Base-by-base conservation (phyloP, 257 asterid genomes). In the Henckelia pumila region DNA sequence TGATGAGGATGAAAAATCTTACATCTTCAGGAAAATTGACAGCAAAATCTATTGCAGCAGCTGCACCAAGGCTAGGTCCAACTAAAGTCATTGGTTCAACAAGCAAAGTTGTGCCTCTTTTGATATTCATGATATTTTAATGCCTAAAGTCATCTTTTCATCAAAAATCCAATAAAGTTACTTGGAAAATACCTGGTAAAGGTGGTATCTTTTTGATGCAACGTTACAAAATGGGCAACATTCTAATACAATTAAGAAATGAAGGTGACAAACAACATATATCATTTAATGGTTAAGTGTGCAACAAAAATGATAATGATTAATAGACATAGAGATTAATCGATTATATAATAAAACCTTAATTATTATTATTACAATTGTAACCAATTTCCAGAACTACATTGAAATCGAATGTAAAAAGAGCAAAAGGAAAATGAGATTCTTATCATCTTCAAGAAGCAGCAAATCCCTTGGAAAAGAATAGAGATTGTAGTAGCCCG, bases 41-140 rank as follows among this genome's bases (percentile, higher is more conserved):
- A 1, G 95, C 92, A 80, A 89, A 89, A 64, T 89, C 96, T 22
- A 86, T 84, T 19, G 96, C 96, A 67, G 80, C 92, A 8, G 96
- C 91, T 60, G 95, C 95, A 32, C 96, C 96, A 67, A 89, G 96
- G 78, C 96, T 89, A n/a, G 96, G 95, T 55, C 96, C 96, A 10
- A 86, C 95, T 68, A 89, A 78, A 13, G 76, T 77, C 96, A 89
- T 86, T 21, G 96, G 96, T 70, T 56, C 28, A 26, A 58, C 50
- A 59, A 64, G 4, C 7, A 8, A 70, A 32, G 59, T 4, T 35
- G 21, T 47, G 8, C 30, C 14, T 28, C n/a, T 21, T 59, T 9
- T 8, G 71, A 16, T 22, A 20, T 25, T 32, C 32, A 59, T 25
- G n/a, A 59, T 24, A 25, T 19, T 49, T 21, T 20, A 37, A 25